Evolutionary conservation across 139 green algal genomes (phyloP), one percentile per base, ranked within the genome.

Genomic region (Coelastrella sp.): DNA sequence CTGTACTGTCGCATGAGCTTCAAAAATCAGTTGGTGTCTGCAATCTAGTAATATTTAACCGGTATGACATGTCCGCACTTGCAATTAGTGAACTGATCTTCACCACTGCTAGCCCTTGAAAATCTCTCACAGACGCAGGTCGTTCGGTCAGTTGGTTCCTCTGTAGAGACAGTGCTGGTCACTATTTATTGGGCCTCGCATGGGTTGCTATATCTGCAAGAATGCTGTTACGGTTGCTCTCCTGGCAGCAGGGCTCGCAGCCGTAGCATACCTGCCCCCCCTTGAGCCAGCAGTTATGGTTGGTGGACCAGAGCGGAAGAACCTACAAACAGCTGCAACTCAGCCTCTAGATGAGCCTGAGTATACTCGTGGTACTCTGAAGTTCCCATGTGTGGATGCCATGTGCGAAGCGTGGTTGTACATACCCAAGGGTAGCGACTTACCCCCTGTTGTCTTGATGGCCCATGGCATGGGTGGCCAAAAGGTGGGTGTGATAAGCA

Each of bases 321-420:
- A 78, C 66, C 82, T 87, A 58, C 82, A 90, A 49, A 90, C 86
- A 24, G 86, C 84, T 17, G 17, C 59, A 7, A 85, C 86, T 10
- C 12, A 49, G 25, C 86, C 86, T 25, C 20, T 90, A 49, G 75
- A 85, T 57, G 60, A n/a, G 7, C 24, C 59, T 10, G 7, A 20
- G 19, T 90, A 85, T 74, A 70, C 25, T 25, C 58, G 86, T 8
- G 27, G 25, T 12, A 75, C 74, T 6, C 10, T 90, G 59, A 19
- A 65, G n/a, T 90, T 90, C 27, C 74, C 86, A 7, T 90, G 84
- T 68, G 20, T 61, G 4, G 66, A 57, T 80, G 68, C 17, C 12
- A 74, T 58, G 56, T 75, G 85, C 20, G 93, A 95, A 78, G 93
- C 79, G 9, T 95, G 93, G 93, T 87, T 95, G 10, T 95, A 95